phyloP scores from a whole-genome alignment of 129 eudicot genomes.

The Silybum marianum region DNA sequence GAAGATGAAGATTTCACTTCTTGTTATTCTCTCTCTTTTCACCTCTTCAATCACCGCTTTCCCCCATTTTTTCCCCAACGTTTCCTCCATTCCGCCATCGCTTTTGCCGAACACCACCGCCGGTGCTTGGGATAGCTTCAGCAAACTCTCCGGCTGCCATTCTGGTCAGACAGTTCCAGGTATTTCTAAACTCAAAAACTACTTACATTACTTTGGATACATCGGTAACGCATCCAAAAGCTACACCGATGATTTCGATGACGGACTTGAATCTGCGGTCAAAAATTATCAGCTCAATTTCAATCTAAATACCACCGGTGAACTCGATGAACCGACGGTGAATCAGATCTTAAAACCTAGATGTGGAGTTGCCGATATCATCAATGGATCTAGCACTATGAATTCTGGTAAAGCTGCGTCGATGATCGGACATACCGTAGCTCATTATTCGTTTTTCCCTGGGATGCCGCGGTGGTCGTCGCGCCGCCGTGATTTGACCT shows the following conservation, averaged over 20 bases:
- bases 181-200: constrained; percentile 53
- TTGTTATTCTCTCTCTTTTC: background rate
- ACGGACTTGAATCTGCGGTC: constrained; percentile 37
- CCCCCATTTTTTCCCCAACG: constrained; percentile 74
- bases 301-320: constrained; percentile 64
- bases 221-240: constrained; percentile 15
- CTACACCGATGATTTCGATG: constrained; percentile 50
- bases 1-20: constrained; percentile 12
- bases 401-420: constrained; percentile 41
- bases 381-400: constrained; percentile 65
- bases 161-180: constrained; percentile 47
- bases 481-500: constrained; percentile 37
- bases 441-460: constrained; percentile 71
- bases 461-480: constrained; percentile 61
- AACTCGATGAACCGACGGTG: constrained; percentile 58
- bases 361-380: constrained; percentile 74
- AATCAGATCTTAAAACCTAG: constrained; percentile 54
- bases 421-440: constrained; percentile 37
- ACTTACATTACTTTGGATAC: constrained; percentile 72
- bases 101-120: constrained; percentile 39
- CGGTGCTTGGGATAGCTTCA: constrained; percentile 51
- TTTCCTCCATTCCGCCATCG: constrained; percentile 60
- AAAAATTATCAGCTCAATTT: constrained; percentile 59
- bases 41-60: constrained; percentile 31
- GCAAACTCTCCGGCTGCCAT: constrained; percentile 51